Conservation (phyloP, 768 basidiomycete species). For the Austroboletus festivus region DNA sequence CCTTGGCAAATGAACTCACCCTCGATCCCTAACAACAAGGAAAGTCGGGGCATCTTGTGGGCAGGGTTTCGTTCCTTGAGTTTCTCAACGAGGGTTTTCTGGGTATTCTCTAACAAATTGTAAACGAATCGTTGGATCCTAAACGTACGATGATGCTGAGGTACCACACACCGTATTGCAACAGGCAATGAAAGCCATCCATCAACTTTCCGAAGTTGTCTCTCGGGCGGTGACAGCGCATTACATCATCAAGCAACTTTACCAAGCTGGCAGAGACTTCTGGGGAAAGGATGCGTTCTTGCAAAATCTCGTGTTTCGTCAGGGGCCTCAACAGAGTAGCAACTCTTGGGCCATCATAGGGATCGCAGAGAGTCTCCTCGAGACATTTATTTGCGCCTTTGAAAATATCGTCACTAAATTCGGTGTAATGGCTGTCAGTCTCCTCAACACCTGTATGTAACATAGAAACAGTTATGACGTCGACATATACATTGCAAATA, state of each 20-base stretch:
- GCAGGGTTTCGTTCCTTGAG: not conserved
- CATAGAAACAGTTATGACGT: not conserved
- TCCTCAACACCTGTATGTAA: constrained; percentile 8
- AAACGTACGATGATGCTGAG: not conserved
- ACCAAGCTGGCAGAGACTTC: constrained; percentile 13
- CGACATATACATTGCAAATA: too few relatives aligned
- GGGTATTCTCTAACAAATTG: constrained; percentile 9
- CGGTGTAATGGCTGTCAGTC: not conserved
- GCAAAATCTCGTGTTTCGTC: constrained; percentile 15
- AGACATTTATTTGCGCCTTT: constrained; percentile 17
- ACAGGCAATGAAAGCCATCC: constrained; percentile 17
- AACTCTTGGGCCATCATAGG: constrained; percentile 19
- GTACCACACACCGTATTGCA: constrained; percentile 1
- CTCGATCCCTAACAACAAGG: constrained; percentile 11
- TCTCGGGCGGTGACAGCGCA: not conserved
- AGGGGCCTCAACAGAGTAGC: constrained; percentile 22
- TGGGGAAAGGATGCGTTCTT: constrained; percentile 10
- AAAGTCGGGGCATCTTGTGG: constrained; percentile 8
- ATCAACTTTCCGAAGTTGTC: constrained; percentile 18
- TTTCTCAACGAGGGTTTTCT: constrained; percentile 3
- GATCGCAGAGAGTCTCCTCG: constrained; percentile 8
- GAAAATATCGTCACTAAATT: not conserved
- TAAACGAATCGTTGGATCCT: not conserved
- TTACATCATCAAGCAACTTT: constrained; percentile 11
- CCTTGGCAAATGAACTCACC: constrained; percentile 9